phyloP scores from a whole-genome alignment of 768 basidiomycete genomes.

The Termitomyces heimii region DNA sequence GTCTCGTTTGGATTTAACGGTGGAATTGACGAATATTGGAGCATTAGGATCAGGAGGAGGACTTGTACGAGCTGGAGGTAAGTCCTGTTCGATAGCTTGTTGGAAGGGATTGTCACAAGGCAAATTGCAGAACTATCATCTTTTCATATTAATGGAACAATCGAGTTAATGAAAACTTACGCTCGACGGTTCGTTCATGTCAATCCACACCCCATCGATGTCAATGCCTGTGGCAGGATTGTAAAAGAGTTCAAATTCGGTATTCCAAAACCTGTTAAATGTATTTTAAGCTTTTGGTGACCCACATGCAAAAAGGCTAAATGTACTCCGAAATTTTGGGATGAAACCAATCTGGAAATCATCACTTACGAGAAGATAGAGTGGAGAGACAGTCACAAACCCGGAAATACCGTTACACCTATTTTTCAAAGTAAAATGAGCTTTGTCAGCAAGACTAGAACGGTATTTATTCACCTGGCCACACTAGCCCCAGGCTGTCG shows the following conservation, averaged over 20 bases:
- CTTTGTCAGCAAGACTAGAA: slow-evolving; percentile 5
- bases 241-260: slow-evolving; percentile 55
- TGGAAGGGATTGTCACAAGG: slow-evolving; percentile 58
- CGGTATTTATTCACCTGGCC: slow-evolving; percentile 42
- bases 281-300: not conserved
- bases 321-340: slow-evolving; percentile 41
- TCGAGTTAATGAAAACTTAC: slow-evolving; percentile 26
- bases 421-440: not conserved
- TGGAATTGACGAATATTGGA: slow-evolving; percentile 39
- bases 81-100: slow-evolving; percentile 43
- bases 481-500: slow-evolving; percentile 51
- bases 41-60: slow-evolving; percentile 46
- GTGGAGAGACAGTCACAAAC: slow-evolving; percentile 19
- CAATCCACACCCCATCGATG: slow-evolving; percentile 71
- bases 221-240: slow-evolving; percentile 47
- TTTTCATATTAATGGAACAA: not conserved
- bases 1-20: slow-evolving; percentile 19
- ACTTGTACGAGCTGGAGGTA: slow-evolving; percentile 49
- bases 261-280: slow-evolving; percentile 49
- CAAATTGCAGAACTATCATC: slow-evolving; percentile 49
- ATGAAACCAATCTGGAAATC: slow-evolving; percentile 53
- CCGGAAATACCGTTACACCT: slow-evolving; percentile 56
- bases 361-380: not conserved
- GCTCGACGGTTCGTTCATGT: slow-evolving; percentile 71
- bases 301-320: not conserved